Evolutionary conservation across 164 flowering plant genomes (phyloP).

Genomic region (Vitis riparia): DNA sequence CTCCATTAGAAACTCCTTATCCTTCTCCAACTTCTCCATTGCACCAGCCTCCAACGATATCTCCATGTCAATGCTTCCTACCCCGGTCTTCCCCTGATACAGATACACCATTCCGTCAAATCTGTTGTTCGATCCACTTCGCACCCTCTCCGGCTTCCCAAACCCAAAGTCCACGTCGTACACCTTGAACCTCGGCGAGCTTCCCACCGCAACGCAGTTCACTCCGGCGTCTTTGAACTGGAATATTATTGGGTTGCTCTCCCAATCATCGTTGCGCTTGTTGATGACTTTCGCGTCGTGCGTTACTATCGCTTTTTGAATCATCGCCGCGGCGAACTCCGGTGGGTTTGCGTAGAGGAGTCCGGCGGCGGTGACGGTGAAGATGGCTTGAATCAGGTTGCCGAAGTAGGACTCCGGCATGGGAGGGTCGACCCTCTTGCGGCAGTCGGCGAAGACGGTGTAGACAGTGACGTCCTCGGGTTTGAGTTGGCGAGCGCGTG

Average conservation of each 20-base stretch:
- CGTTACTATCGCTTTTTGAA: conserved; percentile 52
- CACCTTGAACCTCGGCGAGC: conserved; percentile 90
- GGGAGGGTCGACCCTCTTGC: conserved; percentile 76
- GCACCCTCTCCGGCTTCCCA: conserved; percentile 73
- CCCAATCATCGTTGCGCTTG: conserved; percentile 67
- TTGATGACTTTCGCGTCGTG: conserved; percentile 73
- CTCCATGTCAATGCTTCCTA: conserved; percentile 82
- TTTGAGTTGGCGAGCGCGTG: conserved; percentile 65
- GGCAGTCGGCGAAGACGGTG: conserved; percentile 86
- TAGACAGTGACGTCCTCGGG: conserved; percentile 78
- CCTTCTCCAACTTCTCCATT: conserved; percentile 78
- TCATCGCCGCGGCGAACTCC: conserved; percentile 44
- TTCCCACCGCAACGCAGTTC: conserved; percentile 88
- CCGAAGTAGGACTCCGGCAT: conserved; percentile 89
- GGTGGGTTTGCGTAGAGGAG: conserved; percentile 47
- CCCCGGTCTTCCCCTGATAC: conserved; percentile 75
- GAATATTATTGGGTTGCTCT: conserved; percentile 64
- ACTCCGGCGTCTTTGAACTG: conserved; percentile 84
- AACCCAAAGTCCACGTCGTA: conserved; percentile 91
- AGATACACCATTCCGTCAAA: conserved; percentile 95
- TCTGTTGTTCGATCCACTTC: conserved; percentile 84
- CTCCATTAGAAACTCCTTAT: conserved; percentile 59
- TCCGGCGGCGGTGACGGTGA: conserved; percentile 74
- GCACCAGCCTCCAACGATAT: conserved; percentile 61
- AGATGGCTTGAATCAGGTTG: conserved; percentile 89